Conservation (phyloP, 2,329 filamentous ascomycete species). For the Diaporthe ampelina region DNA sequence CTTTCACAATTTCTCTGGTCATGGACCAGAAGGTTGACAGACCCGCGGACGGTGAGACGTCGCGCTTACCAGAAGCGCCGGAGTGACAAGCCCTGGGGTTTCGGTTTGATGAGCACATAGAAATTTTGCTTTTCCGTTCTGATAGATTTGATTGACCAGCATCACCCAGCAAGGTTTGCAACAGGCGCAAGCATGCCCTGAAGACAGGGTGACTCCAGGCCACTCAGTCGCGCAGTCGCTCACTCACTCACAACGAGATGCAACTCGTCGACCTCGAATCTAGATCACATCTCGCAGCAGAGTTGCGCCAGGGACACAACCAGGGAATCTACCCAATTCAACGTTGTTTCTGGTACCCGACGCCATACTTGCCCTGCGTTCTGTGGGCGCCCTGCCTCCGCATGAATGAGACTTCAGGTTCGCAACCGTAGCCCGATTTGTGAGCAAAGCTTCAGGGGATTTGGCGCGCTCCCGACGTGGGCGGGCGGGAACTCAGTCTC, state of each 20-base stretch:
- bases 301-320: conserved; percentile 11
- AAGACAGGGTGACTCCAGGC: background rate
- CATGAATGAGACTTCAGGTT: conserved; percentile 33
- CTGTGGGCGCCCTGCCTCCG: conserved; percentile 23
- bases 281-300: conserved; percentile 19
- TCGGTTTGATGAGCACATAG: conserved; percentile 32
- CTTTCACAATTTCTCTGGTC: background rate
- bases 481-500: background rate
- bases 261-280: conserved; percentile 21
- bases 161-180: conserved; percentile 40
- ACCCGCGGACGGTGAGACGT: conserved; percentile 46
- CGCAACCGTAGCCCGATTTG: conserved; percentile 32
- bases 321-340: conserved; percentile 11
- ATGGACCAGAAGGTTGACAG: background rate
- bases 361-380: background rate
- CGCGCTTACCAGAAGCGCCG: conserved; percentile 41
- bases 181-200: conserved; percentile 21
- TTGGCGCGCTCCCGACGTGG: conserved; percentile 7
- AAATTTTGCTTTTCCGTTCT: conserved; percentile 39
- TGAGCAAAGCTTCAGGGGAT: conserved; percentile 27
- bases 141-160: conserved; percentile 41
- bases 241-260: conserved; percentile 20
- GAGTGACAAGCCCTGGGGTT: conserved; percentile 20
- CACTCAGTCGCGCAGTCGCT: background rate
- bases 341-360: conserved; percentile 21